These are phyloP conservation scores for Aspergillus avenaceus DNA, from an alignment of 495 filamentous ascomycete genomes.

Conservation along the genomic window DNA sequence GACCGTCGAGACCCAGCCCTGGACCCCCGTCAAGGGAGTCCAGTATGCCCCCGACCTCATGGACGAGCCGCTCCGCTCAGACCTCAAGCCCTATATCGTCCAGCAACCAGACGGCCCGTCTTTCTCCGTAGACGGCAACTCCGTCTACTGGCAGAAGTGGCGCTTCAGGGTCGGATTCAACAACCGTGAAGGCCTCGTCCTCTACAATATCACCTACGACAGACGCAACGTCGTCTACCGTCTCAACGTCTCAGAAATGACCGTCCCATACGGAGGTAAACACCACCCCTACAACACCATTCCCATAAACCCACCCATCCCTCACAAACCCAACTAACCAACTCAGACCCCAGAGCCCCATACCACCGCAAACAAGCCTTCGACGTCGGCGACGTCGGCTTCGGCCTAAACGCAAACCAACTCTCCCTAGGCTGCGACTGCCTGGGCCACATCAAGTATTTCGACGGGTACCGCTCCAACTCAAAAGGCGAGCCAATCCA, in stretches of 20 bases:
- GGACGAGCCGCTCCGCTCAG: conserved; percentile 39
- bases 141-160: conserved; percentile 66
- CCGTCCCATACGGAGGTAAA: conserved; percentile 53
- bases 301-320: not conserved
- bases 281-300: too few species aligned
- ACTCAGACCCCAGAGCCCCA: conserved; percentile 60
- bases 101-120: conserved; percentile 74
- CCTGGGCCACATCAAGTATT: conserved; percentile 63
- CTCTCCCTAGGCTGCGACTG: conserved; percentile 65
- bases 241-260: conserved; percentile 71
- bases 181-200: conserved; percentile 57
- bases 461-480: conserved; percentile 55
- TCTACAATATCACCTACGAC: conserved; percentile 65
- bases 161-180: conserved; percentile 63
- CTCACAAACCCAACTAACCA: conserved; percentile 9
- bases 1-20: conserved; percentile 29
- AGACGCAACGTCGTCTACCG: conserved; percentile 65
- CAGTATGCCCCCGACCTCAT: conserved; percentile 41
- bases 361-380: conserved; percentile 68
- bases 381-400: conserved; percentile 65
- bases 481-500: conserved; percentile 51
- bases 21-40: conserved; percentile 54
- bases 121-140: conserved; percentile 52
- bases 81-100: conserved; percentile 73
- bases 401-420: conserved; percentile 64